phyloP scores from a whole-genome alignment of 2,329 filamentous ascomycete genomes.

The Sphaerulina vaccinii region DNA sequence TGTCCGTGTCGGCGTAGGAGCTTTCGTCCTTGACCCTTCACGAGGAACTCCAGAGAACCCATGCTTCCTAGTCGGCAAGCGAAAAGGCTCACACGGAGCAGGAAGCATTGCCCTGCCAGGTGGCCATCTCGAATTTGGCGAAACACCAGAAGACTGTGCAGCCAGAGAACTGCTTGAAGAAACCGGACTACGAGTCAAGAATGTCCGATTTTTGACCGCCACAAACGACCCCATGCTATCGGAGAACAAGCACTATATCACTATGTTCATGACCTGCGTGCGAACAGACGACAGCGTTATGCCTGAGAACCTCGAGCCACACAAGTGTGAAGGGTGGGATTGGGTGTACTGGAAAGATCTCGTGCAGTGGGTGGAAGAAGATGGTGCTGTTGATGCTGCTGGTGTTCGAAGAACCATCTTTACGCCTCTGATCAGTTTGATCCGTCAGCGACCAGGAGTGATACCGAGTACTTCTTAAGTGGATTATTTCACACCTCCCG shows the following conservation, averaged over 20 bases:
- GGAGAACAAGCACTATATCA: constrained; percentile 70
- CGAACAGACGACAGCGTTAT: constrained; percentile 49
- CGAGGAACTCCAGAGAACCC: constrained; percentile 38
- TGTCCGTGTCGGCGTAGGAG: constrained; percentile 48
- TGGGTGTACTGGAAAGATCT: constrained; percentile 54
- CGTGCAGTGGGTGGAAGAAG: constrained; percentile 33
- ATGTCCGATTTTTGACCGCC: constrained; percentile 55
- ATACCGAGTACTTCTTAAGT: constrained; percentile 11
- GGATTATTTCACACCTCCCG: no score
- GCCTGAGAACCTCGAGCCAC: constrained; percentile 50
- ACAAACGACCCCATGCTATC: constrained; percentile 66
- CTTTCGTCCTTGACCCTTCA: constrained; percentile 41
- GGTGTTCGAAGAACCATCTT: constrained; percentile 43
- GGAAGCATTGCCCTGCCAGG: constrained; percentile 57
- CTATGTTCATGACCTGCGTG: constrained; percentile 63
- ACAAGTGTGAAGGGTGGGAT: constrained; percentile 58
- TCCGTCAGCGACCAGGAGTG: constrained; percentile 40
- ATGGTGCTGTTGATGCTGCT: constrained; percentile 26
- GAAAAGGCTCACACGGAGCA: constrained; percentile 49
- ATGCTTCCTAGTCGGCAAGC: constrained; percentile 49
- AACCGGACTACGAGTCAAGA: constrained; percentile 60
- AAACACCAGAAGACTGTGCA: constrained; percentile 62
- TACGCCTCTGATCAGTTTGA: constrained; percentile 48
- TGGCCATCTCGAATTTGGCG: constrained; percentile 71
- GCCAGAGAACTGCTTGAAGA: constrained; percentile 69